Evolutionary conservation across 208 protist species (phyloP).

Genomic region (Leishmania martiniquensis): DNA sequence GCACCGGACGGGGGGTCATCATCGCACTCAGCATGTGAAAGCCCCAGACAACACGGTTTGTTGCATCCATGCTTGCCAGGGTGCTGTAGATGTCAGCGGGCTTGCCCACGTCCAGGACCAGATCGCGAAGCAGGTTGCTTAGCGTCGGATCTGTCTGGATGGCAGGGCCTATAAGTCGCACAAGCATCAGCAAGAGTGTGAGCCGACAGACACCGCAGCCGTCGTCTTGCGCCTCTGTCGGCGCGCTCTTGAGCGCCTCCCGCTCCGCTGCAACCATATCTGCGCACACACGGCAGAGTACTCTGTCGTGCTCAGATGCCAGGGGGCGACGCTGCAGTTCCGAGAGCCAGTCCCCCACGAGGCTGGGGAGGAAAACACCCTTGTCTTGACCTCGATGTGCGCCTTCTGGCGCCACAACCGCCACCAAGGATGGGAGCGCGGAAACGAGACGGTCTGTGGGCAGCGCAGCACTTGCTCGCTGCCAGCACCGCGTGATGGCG

Average conservation of each 20-base stretch:
- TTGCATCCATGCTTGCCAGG: conserved; percentile 4
- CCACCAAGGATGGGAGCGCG: not conserved
- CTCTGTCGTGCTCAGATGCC: not conserved
- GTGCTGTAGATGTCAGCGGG: conserved; percentile 2
- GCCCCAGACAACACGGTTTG: conserved; percentile 4
- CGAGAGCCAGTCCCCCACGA: conserved; percentile 4
- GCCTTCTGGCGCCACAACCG: not conserved
- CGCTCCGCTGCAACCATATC: conserved; percentile 6
- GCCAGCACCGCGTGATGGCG: not conserved
- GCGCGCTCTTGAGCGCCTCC: not conserved
- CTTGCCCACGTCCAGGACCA: not conserved
- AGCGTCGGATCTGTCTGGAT: not conserved
- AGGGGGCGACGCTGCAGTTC: conserved; percentile 15
- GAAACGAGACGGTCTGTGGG: conserved; percentile 4
- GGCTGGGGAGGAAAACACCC: not conserved
- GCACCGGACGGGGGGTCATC: not conserved
- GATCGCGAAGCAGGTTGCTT: not conserved
- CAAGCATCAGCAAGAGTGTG: conserved; percentile 1
- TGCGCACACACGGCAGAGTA: conserved; percentile 7
- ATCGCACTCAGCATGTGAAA: conserved; percentile 8
- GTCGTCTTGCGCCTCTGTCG: not conserved
- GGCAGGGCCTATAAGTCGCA: not conserved
- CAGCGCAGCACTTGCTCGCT: conserved; percentile 6
- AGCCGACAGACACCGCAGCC: not conserved
- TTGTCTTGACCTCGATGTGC: not conserved